Evolutionary conservation across 306 rosid genomes (phyloP).

Genomic region (Morella rubra): DNA sequence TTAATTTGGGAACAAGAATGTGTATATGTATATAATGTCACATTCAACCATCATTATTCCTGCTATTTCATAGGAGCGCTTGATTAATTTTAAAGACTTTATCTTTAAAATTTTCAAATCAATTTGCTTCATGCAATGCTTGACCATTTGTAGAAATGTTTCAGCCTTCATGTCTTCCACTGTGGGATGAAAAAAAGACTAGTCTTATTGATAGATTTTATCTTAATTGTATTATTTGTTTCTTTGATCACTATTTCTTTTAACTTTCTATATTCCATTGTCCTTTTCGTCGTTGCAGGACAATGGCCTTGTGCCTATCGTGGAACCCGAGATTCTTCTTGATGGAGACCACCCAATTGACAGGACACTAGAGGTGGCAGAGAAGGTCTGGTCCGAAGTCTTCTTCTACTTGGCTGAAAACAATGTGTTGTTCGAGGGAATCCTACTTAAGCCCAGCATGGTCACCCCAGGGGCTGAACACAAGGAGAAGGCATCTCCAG

Average conservation of each 20-base stretch:
- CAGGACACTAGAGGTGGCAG: constrained; percentile 94
- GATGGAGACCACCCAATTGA: constrained; percentile 97
- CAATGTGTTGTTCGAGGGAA: constrained; percentile 91
- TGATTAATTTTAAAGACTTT: neutral
- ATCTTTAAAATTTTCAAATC: neutral
- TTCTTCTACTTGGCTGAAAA: constrained; percentile 92
- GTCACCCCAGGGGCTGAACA: constrained; percentile 99
- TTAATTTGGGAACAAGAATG: neutral
- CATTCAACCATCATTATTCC: neutral
- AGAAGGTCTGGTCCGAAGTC: constrained; percentile 97
- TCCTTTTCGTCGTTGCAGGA: constrained; percentile 48
- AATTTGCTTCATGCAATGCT: neutral
- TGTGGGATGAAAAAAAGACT: too few relatives aligned
- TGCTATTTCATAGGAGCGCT: neutral
- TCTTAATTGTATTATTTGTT: constrained; percentile 8
- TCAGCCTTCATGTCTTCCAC: too few relatives aligned
- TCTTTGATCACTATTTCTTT: neutral
- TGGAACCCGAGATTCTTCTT: constrained; percentile 98
- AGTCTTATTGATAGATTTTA: too few relatives aligned
- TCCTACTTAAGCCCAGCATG: constrained; percentile 99
- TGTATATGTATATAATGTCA: neutral
- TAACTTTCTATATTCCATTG: constrained; percentile 7
- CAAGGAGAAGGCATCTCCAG: constrained; percentile 86
- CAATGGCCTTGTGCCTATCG: constrained; percentile 98
- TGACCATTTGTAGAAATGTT: too few relatives aligned